Base-by-base conservation (phyloP, 2,329 filamentous ascomycete species). In the Venturia asperata region DNA sequence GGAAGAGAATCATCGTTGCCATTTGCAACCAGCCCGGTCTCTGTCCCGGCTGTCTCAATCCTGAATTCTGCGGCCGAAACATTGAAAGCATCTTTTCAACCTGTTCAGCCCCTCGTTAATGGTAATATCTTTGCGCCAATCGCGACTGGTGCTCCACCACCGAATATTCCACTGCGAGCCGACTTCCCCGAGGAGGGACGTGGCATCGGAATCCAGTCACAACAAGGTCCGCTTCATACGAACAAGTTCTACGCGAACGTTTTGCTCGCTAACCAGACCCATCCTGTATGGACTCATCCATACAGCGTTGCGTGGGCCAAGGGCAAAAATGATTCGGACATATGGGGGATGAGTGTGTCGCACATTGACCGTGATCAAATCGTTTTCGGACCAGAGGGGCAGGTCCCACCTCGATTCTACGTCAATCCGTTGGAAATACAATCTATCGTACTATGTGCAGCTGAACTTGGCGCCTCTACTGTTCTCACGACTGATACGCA, bases 371-470 rank as follows among this genome's bases (percentile, higher is more conserved):
- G 83, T 1, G 77, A 78, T 47, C 86, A 94, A 73, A 77, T 88
- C 64, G 86, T 86, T 0, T 89, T 84, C 71, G 91, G 90, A 10
- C 11, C 79, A 74, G 65, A 71, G 5, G 68, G 71, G 45, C 71
- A 82, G 5, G 80, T 81, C 66, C 77, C 43, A 21, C 34, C 41
- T 56, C 78, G 82, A 37, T 97, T 88, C 73, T 97, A 89, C 70
- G 82, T 88, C 72, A 93, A 90, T 70, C 92, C 93, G 0, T 79
- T 94, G 49, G 89, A 89, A 0, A 88, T 95, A 30, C 89, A 95
- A 71, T 91, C 90, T 1, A 73, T 97, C 41, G 83, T 92, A 34
- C 77, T 97, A 13, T 94, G 91, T 0, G 92, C 92, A 1, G 77
- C 79, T n/a, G 91, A 96, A 72, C 82, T 97, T 11, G 84, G 82